Percentiles rank a stretch among this genome's conserved stretches.
These are phyloP conservation scores for Elsinoe australis DNA, from an alignment of 2,329 filamentous ascomycete genomes.

Conservation along the genomic window DNA sequence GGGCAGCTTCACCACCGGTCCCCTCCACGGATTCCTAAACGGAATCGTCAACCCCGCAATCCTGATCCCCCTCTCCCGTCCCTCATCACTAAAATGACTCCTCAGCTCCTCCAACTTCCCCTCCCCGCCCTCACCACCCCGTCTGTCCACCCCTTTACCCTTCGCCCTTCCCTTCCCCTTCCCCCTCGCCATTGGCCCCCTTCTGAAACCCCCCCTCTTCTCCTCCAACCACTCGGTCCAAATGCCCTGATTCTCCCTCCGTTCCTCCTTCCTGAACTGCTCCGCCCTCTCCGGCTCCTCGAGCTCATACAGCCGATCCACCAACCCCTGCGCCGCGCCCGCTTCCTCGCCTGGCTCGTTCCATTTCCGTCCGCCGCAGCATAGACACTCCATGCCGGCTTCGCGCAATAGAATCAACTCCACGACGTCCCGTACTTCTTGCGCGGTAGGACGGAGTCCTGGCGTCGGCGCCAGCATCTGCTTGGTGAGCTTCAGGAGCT, in stretches of 20 bases:
- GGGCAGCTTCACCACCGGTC: background rate
- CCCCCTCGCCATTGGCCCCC: background rate
- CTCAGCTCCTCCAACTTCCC: constrained; percentile 11
- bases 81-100: constrained; percentile 8
- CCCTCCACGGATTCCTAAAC: constrained; percentile 6
- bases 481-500: constrained; percentile 35
- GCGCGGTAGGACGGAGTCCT: constrained; percentile 34
- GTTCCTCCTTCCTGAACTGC: background rate
- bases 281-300: background rate
- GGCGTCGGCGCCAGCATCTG: constrained; percentile 39
- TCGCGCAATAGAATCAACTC: constrained; percentile 25
- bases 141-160: too few species aligned
- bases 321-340: background rate
- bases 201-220: background rate
- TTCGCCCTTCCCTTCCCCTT: background rate
- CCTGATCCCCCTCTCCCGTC: background rate
- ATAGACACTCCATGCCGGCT: constrained; percentile 27
- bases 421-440: constrained; percentile 35
- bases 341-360: background rate
- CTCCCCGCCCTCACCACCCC: background rate
- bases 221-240: constrained; percentile 1
- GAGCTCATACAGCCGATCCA: constrained; percentile 8
- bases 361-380: constrained; percentile 28
- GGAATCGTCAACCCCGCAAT: background rate
- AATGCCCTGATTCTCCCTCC: background rate